Conservation (phyloP, 345 rosid species). For the Capsella bursapastoris region DNA sequence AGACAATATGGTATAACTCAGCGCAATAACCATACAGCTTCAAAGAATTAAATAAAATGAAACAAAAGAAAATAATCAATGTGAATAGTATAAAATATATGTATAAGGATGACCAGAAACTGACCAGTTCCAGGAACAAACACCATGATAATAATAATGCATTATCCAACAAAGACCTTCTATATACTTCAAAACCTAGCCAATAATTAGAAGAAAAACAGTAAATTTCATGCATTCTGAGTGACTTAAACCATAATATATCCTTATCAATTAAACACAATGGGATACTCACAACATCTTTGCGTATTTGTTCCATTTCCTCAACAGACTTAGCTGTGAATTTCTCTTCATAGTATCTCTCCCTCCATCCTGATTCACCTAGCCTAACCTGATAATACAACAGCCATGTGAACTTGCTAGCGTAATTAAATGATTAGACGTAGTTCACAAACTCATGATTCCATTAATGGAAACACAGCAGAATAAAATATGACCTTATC, state of each 20-base stretch:
- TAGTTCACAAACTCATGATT: conserved; percentile 21
- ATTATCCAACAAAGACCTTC: conserved; percentile 98
- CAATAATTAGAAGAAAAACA: conserved; percentile 11
- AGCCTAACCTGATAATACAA: conserved; percentile 63
- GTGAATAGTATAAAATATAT: background rate
- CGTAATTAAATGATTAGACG: background rate
- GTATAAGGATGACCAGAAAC: conserved; percentile 43
- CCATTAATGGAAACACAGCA: conserved; percentile 1
- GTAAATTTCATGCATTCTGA: conserved; percentile 21
- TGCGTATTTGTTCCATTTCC: conserved; percentile 74
- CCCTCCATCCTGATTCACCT: conserved; percentile 90
- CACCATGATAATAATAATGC: conserved; percentile 97
- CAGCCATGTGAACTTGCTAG: conserved; percentile 19
- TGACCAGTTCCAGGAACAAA: conserved; percentile 98
- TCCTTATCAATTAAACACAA: conserved; percentile 20
- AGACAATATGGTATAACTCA: conserved; percentile 1
- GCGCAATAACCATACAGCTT: conserved; percentile 20
- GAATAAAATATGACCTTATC: conserved; percentile 68
- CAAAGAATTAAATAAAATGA: conserved; percentile 6
- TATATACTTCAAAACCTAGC: conserved; percentile 73
- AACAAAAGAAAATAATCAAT: conserved; percentile 20
- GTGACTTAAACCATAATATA: conserved; percentile 7
- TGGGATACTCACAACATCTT: conserved; percentile 78
- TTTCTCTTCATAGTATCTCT: conserved; percentile 92
- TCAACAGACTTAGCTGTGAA: conserved; percentile 64